Evolutionary conservation across 345 rosid genomes (phyloP), one percentile per base, ranked within the genome.

Genomic region (Theobroma cacao): DNA sequence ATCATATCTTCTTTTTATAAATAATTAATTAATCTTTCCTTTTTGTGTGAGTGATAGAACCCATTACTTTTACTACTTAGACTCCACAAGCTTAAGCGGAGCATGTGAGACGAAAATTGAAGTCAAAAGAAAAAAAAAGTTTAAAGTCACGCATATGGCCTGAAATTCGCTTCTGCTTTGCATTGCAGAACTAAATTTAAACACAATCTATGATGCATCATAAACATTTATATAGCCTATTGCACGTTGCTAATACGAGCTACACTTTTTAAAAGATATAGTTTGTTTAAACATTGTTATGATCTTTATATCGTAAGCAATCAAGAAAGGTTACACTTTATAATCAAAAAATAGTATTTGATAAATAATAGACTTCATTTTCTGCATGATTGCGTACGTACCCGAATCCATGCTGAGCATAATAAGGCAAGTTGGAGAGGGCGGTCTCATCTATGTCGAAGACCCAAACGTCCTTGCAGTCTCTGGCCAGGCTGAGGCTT

Each of bases 391-490:
- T 38, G 36, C 14, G 1, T 65, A 61, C 78, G 15, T 80, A 87
- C 89, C 90, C 90, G 18, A 81, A 85, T 60, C 84, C 86, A 60
- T 84, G 79, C 1, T 11, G 2, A 5, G 84, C 85, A 48, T 66
- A 82, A 22, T 84, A 87, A 6, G 82, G 85, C 22, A 81, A 24
- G 74, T 89, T 89, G 5, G 91, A 88, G 53, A 86, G 82, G 0
- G 74, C 9, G 12, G 91, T 88, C 72, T 88, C 91, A 56, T 88
- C 91, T 4, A 85, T 40, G 73, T 88, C 89, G 20, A 88, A 86
- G 28, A 88, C 70, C 91, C 91, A 89, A 0, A 76, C 53, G 22
- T 85, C 81, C 71, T 61, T 85, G 47, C 87, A 84, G 31, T 87
- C 85, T n/a, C 72, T 58, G 34, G 69, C 61, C 4, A 83, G 80